These are phyloP conservation scores for Saccharomyces uvarum DNA, from an alignment of 1,139 yeast species.

Conservation along the genomic window DNA sequence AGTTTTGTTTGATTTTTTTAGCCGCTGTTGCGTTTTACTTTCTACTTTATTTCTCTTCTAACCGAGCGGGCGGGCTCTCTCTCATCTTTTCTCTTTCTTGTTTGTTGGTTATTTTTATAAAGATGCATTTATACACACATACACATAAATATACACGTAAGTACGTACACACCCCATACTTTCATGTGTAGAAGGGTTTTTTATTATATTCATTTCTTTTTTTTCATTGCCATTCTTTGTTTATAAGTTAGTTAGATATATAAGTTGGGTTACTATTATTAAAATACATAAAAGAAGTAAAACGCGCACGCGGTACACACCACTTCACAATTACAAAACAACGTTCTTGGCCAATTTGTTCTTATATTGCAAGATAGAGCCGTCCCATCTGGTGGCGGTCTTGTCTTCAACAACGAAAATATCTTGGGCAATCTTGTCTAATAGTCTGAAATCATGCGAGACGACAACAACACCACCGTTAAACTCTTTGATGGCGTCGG, in stretches of 20 bases:
- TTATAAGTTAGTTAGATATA: background rate
- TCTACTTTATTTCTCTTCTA: background rate
- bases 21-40: background rate
- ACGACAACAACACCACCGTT: conserved; percentile 98
- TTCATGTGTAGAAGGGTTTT: background rate
- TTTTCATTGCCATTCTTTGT: background rate
- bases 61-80: background rate
- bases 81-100: background rate
- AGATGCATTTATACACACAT: background rate
- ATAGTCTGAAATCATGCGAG: conserved; percentile 96
- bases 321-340: conserved; percentile 43
- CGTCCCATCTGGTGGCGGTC: conserved; percentile 95
- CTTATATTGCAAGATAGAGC: conserved; percentile 84
- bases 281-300: background rate
- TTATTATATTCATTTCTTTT: background rate
- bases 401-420: conserved; percentile 91
- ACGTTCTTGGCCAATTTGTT: conserved; percentile 84
- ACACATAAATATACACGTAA: background rate
- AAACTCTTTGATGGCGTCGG: conserved; percentile 88
- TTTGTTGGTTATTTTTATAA: background rate
- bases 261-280: background rate
- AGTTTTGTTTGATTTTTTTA: conserved; percentile 4
- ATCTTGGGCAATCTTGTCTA: conserved; percentile 95
- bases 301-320: background rate
- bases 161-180: background rate